Percentiles rank a stretch among this genome's conserved stretches.
phyloP scores from a whole-genome alignment of 306 rosid species.

The Acacia acuminata region DNA sequence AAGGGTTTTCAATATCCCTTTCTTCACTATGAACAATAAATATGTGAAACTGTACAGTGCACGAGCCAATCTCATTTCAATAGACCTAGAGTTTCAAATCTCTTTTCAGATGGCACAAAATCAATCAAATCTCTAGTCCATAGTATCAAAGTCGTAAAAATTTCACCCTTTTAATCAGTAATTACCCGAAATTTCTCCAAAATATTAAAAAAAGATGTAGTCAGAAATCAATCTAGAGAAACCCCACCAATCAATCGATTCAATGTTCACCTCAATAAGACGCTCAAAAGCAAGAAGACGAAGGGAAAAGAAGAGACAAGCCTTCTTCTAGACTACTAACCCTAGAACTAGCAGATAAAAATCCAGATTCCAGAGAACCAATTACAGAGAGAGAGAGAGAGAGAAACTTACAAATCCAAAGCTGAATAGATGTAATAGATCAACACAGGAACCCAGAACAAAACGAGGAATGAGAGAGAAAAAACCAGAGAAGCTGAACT shows the following conservation, averaged over 20 bases:
- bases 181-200: conserved; percentile 26
- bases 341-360: conserved; percentile 23
- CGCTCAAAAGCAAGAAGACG: neutral
- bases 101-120: neutral
- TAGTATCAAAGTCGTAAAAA: neutral
- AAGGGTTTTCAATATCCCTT: neutral
- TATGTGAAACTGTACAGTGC: neutral
- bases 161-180: neutral
- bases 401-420: conserved; percentile 46
- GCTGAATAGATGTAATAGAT: conserved; percentile 24
- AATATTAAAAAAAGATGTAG: neutral
- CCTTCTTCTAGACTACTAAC: conserved; percentile 10
- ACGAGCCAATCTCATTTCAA: neutral
- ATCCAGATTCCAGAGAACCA: conserved; percentile 3
- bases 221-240: conserved; percentile 27
- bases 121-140: neutral
- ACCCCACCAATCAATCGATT: conserved; percentile 11
- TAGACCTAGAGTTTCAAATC: neutral
- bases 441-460: neutral
- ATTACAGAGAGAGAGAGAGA: neutral
- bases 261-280: conserved; percentile 13
- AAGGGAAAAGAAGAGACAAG: neutral
- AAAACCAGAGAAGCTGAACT: conserved; percentile 22
- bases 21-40: conserved; percentile 1
- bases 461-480: conserved; percentile 33